Evolutionary conservation across 331 rosid genomes (phyloP), one percentile per base, ranked within the genome.

Genomic region (Saraca asoca): DNA sequence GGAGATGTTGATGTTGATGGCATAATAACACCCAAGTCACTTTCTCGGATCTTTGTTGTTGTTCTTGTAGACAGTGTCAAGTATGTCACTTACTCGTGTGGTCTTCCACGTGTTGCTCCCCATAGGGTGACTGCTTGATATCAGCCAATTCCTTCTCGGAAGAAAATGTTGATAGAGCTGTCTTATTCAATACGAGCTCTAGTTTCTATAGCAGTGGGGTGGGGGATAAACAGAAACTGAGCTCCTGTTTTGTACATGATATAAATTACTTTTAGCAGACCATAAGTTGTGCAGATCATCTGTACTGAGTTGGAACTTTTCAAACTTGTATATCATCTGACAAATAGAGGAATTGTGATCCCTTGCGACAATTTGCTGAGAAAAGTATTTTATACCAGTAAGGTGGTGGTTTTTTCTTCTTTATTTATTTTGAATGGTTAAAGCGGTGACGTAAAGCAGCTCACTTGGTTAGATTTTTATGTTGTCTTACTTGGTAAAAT

Each of bases 81-180:
- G 80, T 88, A 94, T 67, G 97, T 85, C 34, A 94, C 99, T 5
- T 88, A 94, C 77, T 90, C 99, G 7, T 94, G 99, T 15, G 85
- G 78, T 55, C 88, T 94, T 52, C 97, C 99, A 0, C 87, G 79
- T 5, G 62, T 78, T 9, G 87, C 84, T 51, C 83, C 88, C 34
- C 90, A 86, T 58, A 74, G 81, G 6, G 93, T 94, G 72, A 68
- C 91, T 38, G 70, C 85, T 70, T 87, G 77, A 80, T 45, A 55
- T 64, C n/a, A n/a, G 70, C 55, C 31, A n/a, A 53, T 64, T 13
- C 51, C 13, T 55, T 29, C 61, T 45, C 52, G 11, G 1, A 5
- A 14, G 39, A 49, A 48, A 41, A 55, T 60, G 59, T 76, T 68
- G 73, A 68, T 41, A 35, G 58, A 64, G 54, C 42, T 14, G 44